Percentiles rank a stretch among this genome's conserved stretches.
phyloP scores from a whole-genome alignment of 495 filamentous ascomycete species.

The Elasticomyces elasticus region DNA sequence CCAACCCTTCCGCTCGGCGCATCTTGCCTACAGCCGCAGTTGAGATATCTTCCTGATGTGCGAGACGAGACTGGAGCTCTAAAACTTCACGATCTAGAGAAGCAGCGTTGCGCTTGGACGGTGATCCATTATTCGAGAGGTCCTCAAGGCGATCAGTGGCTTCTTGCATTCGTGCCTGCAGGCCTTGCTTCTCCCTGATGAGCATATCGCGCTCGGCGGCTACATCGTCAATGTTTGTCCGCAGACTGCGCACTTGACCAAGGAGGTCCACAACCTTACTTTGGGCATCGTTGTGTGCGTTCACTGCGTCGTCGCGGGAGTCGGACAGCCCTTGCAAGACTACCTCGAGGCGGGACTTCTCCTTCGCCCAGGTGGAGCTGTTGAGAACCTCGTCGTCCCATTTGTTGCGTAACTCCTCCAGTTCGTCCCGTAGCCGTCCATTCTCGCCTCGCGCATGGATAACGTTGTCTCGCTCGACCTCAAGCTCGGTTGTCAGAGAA shows the following conservation, averaged over 20 bases:
- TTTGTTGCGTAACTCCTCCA: constrained; percentile 88
- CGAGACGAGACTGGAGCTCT: constrained; percentile 78
- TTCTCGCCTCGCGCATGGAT: constrained; percentile 51
- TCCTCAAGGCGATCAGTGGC: constrained; percentile 88
- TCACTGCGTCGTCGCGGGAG: constrained; percentile 84
- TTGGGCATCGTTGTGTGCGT: constrained; percentile 91
- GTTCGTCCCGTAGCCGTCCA: constrained; percentile 74
- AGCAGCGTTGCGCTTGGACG: constrained; percentile 85
- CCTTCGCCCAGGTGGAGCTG: constrained; percentile 95
- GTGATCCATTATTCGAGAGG: constrained; percentile 63
- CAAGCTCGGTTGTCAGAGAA: constrained; percentile 77
- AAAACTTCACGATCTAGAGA: constrained; percentile 81
- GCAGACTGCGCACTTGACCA: constrained; percentile 79
- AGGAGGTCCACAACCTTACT: constrained; percentile 79
- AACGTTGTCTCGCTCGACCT: constrained; percentile 82
- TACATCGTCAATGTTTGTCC: constrained; percentile 77
- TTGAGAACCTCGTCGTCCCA: constrained; percentile 99
- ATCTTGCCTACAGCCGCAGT: constrained; percentile 93
- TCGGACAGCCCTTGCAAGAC: constrained; percentile 81
- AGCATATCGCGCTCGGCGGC: constrained; percentile 76
- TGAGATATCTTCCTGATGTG: constrained; percentile 89
- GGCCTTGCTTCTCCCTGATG: constrained; percentile 76
- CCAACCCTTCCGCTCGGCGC: constrained; percentile 86
- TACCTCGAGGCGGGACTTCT: constrained; percentile 84
- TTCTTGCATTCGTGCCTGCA: constrained; percentile 80